These are phyloP conservation scores for Vanderwaltozyma yarrowii DNA, from an alignment of 805 yeast genomes.

Conservation along the genomic window DNA sequence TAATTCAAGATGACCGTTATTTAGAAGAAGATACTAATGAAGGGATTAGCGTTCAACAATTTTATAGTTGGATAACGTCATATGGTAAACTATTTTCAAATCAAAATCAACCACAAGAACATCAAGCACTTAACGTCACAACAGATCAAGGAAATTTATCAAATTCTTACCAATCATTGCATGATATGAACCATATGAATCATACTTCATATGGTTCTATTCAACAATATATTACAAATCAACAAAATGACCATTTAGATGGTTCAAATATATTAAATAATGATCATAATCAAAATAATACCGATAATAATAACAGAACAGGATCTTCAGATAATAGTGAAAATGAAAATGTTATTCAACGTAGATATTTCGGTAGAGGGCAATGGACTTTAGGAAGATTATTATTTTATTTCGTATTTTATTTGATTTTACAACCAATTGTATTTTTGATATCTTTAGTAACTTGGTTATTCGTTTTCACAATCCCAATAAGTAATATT, in stretches of 20 bases:
- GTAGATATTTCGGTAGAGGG: constrained; percentile 82
- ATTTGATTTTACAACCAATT: constrained; percentile 60
- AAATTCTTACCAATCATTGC: constrained; percentile 7
- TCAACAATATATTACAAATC: constrained; percentile 20
- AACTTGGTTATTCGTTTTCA: constrained; percentile 77
- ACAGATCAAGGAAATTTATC: constrained; percentile 1
- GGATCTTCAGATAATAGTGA: constrained; percentile 14
- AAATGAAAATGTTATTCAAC: constrained; percentile 2
- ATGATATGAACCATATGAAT: constrained; percentile 8
- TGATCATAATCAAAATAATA: background rate
- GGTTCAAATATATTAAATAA: background rate
- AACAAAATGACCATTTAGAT: constrained; percentile 1
- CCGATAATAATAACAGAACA: background rate
- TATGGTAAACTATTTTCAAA: constrained; percentile 48
- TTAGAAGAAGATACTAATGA: constrained; percentile 79
- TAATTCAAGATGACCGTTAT: constrained; percentile 70
- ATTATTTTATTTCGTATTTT: constrained; percentile 61
- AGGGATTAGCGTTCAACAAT: constrained; percentile 78
- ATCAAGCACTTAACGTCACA: constrained; percentile 5
- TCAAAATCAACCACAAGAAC: constrained; percentile 11
- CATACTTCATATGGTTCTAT: constrained; percentile 21
- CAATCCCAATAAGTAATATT: constrained; percentile 90
- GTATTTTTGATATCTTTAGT: constrained; percentile 41
- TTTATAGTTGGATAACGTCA: constrained; percentile 73
- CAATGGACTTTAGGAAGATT: constrained; percentile 81